Conservation (phyloP, 208 protist species). For the Wallacemonas collosoma region DNA sequence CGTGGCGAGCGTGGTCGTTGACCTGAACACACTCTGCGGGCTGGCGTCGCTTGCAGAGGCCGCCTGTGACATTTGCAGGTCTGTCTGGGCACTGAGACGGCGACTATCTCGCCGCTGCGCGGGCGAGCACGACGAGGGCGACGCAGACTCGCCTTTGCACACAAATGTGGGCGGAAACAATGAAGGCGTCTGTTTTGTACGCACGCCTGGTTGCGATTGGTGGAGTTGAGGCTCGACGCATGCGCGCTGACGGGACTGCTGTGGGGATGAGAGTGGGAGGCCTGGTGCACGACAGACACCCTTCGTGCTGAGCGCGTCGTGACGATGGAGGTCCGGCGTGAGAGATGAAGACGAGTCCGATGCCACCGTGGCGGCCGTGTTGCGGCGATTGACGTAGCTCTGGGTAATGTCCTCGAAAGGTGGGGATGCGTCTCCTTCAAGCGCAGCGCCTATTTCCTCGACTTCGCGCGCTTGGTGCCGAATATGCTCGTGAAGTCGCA, state of each 20-base stretch:
- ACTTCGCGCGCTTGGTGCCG: conserved; percentile 18
- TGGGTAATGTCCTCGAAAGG: not conserved
- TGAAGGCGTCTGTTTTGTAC: not conserved
- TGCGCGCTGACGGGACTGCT: not conserved
- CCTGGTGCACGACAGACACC: not conserved
- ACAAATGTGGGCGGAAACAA: not conserved
- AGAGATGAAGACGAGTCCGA: not conserved
- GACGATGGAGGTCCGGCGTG: not conserved
- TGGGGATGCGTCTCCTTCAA: conserved; percentile 8
- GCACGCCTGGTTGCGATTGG: not conserved
- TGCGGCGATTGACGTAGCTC: not conserved
- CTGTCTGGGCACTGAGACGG: not conserved
- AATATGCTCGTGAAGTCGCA: conserved; percentile 8
- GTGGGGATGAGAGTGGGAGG: not conserved
- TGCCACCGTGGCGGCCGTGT: not conserved
- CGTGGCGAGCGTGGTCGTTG: conserved; percentile 7
- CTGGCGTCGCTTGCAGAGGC: not conserved
- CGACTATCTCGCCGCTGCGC: not conserved
- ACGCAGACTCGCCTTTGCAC: not conserved
- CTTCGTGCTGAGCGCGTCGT: not conserved
- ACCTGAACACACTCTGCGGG: conserved; percentile 5
- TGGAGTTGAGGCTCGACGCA: not conserved
- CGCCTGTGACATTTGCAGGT: not conserved
- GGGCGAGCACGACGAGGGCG: not conserved
- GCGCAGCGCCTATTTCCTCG: conserved; percentile 10